Evolutionary conservation across 2,329 filamentous ascomycete genomes (phyloP).

Genomic region (Lecanicillium sp.): DNA sequence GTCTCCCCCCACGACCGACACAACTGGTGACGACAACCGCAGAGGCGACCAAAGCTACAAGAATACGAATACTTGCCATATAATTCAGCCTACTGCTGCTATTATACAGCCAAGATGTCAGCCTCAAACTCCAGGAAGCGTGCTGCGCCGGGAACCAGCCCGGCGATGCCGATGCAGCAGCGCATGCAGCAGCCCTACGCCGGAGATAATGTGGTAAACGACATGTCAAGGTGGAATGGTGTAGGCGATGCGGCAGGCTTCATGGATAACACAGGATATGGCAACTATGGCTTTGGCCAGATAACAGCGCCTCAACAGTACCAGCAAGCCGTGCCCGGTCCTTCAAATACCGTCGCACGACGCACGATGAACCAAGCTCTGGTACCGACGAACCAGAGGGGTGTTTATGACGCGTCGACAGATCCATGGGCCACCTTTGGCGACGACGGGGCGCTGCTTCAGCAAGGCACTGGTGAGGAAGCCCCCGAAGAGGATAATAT

Average conservation of each 20-base stretch:
- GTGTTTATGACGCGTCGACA: constrained; percentile 27
- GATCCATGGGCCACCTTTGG: constrained; percentile 36
- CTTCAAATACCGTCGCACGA: constrained; percentile 45
- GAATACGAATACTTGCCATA: too few relatives aligned
- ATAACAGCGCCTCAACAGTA: constrained; percentile 27
- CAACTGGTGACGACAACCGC: too few relatives aligned
- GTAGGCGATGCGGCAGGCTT: constrained; percentile 28
- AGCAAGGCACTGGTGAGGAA: constrained; percentile 26
- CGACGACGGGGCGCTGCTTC: constrained; percentile 30
- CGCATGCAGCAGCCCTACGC: constrained; percentile 41
- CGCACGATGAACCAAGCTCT: constrained; percentile 44
- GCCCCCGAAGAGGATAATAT: constrained; percentile 58
- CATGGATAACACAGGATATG: constrained; percentile 25
- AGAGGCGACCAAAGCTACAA: too few relatives aligned
- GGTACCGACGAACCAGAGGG: constrained; percentile 32
- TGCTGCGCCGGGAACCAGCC: constrained; percentile 62
- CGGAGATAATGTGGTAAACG: constrained; percentile 37
- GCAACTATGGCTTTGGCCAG: constrained; percentile 30
- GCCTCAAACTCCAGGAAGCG: constrained; percentile 57
- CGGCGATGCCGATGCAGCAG: constrained; percentile 48
- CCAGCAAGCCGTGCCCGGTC: constrained; percentile 21
- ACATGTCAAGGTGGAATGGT: constrained; percentile 38
- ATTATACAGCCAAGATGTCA: too few relatives aligned
- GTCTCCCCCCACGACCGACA: too few relatives aligned
- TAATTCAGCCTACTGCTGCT: too few relatives aligned